phyloP scores from a whole-genome alignment of 2,329 filamentous ascomycete species.

The Blastomyces emzantsi region DNA sequence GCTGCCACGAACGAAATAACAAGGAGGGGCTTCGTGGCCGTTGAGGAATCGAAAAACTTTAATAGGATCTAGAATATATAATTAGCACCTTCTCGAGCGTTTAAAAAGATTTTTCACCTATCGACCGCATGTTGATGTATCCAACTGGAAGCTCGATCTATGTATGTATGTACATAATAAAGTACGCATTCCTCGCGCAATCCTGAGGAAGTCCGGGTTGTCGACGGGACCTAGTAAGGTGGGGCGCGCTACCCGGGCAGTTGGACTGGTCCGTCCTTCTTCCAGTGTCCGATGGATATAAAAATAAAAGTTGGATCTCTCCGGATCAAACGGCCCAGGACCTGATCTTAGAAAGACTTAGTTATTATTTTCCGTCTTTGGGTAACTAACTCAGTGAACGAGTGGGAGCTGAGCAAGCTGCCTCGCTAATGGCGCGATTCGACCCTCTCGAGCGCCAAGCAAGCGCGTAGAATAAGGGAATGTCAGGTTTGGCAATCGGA shows the following conservation, averaged over 20 bases:
- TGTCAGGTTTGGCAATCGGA: too few species aligned
- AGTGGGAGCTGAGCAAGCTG: too few species aligned
- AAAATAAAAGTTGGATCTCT: background rate
- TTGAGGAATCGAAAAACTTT: background rate
- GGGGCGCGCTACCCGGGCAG: background rate
- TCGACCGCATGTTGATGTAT: too few species aligned
- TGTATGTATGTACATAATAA: background rate
- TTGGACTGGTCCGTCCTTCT: too few species aligned
- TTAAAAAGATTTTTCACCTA: too few species aligned
- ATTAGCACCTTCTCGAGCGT: background rate
- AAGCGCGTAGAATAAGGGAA: too few species aligned
- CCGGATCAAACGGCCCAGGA: conserved; percentile 5
- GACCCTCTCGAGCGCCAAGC: too few species aligned
- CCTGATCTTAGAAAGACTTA: too few species aligned
- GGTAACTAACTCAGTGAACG: too few species aligned
- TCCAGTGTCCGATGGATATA: background rate
- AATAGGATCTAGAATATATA: background rate
- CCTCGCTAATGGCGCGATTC: too few species aligned
- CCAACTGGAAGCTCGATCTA: too few species aligned
- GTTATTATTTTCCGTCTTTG: too few species aligned
- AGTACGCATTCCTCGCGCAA: background rate
- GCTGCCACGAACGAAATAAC: background rate
- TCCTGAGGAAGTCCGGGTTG: background rate
- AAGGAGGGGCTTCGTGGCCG: background rate
- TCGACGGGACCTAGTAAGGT: background rate